phyloP scores from a whole-genome alignment of 345 rosid species.

The Gossypium bickii region DNA sequence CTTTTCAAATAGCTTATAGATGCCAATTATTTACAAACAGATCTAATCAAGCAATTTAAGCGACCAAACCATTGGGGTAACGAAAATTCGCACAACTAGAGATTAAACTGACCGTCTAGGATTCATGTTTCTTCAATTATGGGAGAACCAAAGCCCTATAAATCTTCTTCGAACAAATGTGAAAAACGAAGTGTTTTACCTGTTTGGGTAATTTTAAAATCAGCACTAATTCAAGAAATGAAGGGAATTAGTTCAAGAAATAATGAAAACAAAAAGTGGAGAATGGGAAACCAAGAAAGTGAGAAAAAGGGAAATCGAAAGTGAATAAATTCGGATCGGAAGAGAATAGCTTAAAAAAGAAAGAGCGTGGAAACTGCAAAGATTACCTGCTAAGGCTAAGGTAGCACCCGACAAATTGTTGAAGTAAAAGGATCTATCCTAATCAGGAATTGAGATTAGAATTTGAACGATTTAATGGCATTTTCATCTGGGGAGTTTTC shows the following conservation, averaged over 20 bases:
- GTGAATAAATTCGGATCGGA: constrained; percentile 24
- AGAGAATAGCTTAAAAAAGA: neutral
- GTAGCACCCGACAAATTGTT: neutral
- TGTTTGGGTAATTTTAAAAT: neutral
- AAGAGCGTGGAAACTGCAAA: constrained; percentile 10
- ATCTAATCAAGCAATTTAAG: constrained; percentile 4
- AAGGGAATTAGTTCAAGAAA: neutral
- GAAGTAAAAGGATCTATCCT: neutral
- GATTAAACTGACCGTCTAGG: constrained; percentile 47
- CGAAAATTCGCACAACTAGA: neutral
- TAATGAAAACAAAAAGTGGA: neutral
- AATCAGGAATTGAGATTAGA: neutral
- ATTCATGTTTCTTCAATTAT: constrained; percentile 43
- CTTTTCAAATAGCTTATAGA: neutral
- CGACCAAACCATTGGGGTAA: neutral
- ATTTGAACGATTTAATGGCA: neutral
- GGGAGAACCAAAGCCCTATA: neutral
- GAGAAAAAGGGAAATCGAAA: neutral
- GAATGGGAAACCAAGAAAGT: neutral
- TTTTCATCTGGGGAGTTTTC: neutral
- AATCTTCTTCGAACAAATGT: neutral
- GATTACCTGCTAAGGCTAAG: constrained; percentile 2
- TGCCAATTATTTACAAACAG: neutral
- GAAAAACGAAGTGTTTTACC: neutral
- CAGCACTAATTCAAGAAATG: neutral